These are phyloP conservation scores for Agaricus bisporus DNA, from an alignment of 768 basidiomycete species.

Conservation along the genomic window DNA sequence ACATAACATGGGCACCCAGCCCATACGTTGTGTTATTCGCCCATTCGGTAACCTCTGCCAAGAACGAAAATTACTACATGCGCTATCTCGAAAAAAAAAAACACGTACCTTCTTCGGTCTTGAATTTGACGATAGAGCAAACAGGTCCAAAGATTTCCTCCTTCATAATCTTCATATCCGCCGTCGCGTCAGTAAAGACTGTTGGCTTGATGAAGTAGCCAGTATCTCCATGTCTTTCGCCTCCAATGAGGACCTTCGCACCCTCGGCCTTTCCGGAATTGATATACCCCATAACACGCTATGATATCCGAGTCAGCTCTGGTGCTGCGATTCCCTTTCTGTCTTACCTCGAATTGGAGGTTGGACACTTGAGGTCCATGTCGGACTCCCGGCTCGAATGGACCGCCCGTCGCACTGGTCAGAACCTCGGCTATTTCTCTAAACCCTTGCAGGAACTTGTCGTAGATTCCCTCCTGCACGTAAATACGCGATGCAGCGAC, in stretches of 20 bases:
- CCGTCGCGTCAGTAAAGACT: conserved; percentile 60
- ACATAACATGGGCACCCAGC: conserved; percentile 73
- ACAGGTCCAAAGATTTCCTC: conserved; percentile 29
- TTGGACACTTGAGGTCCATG: conserved; percentile 74
- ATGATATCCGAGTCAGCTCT: background rate
- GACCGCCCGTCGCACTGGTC: conserved; percentile 50
- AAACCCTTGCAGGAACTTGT: conserved; percentile 61
- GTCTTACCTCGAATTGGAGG: conserved; percentile 53
- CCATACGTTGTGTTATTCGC: conserved; percentile 80
- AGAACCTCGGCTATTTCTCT: conserved; percentile 43
- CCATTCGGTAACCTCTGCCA: conserved; percentile 34
- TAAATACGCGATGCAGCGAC: conserved; percentile 78
- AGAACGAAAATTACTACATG: background rate
- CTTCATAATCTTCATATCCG: conserved; percentile 67
- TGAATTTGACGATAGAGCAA: conserved; percentile 66
- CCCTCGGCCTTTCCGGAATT: conserved; percentile 21
- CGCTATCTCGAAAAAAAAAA: no score
- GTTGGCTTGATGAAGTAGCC: conserved; percentile 73
- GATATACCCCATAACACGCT: conserved; percentile 35
- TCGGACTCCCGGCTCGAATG: conserved; percentile 48
- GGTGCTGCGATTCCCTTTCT: no score
- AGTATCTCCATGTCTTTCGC: conserved; percentile 14
- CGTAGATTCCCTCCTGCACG: conserved; percentile 76
- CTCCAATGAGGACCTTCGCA: conserved; percentile 12
- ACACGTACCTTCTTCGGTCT: conserved; percentile 43